Conservation (phyloP, 2,329 filamentous ascomycete species). For the Epichloe aotearoae region DNA sequence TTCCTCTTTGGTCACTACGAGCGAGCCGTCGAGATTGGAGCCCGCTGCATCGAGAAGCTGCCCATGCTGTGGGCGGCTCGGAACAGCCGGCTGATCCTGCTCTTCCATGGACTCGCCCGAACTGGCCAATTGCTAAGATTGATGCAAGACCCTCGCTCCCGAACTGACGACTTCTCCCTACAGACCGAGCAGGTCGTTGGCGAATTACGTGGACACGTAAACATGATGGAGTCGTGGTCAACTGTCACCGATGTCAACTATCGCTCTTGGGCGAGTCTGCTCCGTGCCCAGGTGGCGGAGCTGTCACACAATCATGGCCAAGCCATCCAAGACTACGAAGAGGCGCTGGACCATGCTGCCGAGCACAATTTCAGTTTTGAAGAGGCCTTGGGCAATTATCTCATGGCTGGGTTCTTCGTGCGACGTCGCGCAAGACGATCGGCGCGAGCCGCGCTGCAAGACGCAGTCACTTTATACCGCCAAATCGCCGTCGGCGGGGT, state of each 20-base stretch:
- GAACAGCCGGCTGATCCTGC: constrained; percentile 40
- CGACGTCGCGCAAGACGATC: constrained; percentile 51
- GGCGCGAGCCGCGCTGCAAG: constrained; percentile 54
- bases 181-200: constrained; percentile 35
- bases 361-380: constrained; percentile 55
- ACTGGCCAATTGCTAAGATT: constrained; percentile 37
- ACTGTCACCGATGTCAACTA: constrained; percentile 58
- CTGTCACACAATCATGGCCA: constrained; percentile 40
- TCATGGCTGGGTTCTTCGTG: constrained; percentile 60
- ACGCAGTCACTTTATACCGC: constrained; percentile 54
- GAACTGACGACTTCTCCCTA: constrained; percentile 27
- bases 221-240: constrained; percentile 51
- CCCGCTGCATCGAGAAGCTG: constrained; percentile 31
- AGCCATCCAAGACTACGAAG: constrained; percentile 54
- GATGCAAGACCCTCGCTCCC: constrained; percentile 32
- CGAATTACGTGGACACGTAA: constrained; percentile 41
- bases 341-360: constrained; percentile 57
- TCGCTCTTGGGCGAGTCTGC: constrained; percentile 50
- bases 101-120: constrained; percentile 48
- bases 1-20: constrained; percentile 52
- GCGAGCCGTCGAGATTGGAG: constrained; percentile 43
- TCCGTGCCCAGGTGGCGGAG: constrained; percentile 58
- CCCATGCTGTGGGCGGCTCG: constrained; percentile 45
- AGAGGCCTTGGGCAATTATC: constrained; percentile 58
- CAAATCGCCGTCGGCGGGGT: constrained; percentile 58